Percentiles rank a stretch among this genome's conserved stretches.
Conservation (phyloP, 371 early-diverging fungal species). For the Apophysomyces elegans region DNA sequence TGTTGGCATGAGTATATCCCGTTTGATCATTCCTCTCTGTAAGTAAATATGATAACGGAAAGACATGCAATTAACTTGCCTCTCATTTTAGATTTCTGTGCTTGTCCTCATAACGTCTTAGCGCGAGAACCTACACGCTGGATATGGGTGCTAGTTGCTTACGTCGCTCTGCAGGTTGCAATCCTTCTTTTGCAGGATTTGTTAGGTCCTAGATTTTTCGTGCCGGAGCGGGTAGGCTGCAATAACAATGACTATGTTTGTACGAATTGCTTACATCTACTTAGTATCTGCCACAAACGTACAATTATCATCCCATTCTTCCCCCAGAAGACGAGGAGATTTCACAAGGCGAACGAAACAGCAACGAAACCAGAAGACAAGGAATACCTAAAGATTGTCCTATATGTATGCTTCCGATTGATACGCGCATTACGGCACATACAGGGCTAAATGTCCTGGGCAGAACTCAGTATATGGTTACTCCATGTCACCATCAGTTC, state of each 20-base stretch:
- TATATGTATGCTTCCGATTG: conserved; percentile 78
- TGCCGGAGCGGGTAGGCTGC: conserved; percentile 65
- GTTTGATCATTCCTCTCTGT: conserved; percentile 69
- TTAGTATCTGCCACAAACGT: conserved; percentile 69
- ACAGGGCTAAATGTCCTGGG: conserved; percentile 56
- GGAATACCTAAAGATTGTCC: conserved; percentile 63
- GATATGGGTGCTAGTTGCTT: conserved; percentile 58
- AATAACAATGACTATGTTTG: neutral
- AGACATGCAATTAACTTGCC: too few relatives aligned
- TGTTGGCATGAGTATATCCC: conserved; percentile 62
- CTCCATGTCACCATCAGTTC: conserved; percentile 84
- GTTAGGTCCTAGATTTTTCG: conserved; percentile 75
- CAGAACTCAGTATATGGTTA: conserved; percentile 75
- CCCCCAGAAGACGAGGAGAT: conserved; percentile 55
- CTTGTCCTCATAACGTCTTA: conserved; percentile 63
- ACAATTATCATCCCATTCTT: conserved; percentile 72
- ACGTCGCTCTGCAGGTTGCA: conserved; percentile 61
- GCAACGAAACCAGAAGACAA: conserved; percentile 21
- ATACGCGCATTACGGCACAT: conserved; percentile 37
- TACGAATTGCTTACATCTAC: conserved; percentile 4
- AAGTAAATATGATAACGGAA: conserved; percentile 16
- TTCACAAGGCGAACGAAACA: conserved; percentile 13
- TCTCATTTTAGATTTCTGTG: conserved; percentile 53
- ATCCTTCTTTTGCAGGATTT: conserved; percentile 72
- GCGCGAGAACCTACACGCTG: conserved; percentile 56